A percentile compares a stretch with the other conserved stretches of the same genome.
phyloP scores from a whole-genome alignment of 345 rosid species.

The Viola odorata region DNA sequence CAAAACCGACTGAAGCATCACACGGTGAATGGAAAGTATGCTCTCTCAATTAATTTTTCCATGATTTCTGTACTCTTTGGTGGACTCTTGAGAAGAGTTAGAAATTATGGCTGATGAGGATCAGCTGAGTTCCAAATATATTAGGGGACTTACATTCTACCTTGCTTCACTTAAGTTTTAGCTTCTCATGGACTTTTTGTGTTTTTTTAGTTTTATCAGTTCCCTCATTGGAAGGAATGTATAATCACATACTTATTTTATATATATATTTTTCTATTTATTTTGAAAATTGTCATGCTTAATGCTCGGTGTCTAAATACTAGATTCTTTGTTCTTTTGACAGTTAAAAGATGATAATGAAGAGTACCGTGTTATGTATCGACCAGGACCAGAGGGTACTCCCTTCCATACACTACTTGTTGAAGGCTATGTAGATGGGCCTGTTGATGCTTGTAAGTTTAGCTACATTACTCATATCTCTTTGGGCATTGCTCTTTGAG shows the following conservation, averaged over 20 bases:
- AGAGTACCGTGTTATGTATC: constrained; percentile 89
- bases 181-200: background rate
- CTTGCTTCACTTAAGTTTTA: background rate
- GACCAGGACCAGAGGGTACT: constrained; percentile 78
- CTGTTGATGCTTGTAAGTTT: constrained; percentile 77
- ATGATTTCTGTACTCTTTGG: background rate
- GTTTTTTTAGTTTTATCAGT: background rate
- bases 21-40: constrained; percentile 85
- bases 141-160: background rate
- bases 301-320: background rate
- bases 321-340: constrained; percentile 14
- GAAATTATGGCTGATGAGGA: background rate
- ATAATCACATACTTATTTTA: background rate
- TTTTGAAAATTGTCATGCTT: background rate
- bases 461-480: background rate
- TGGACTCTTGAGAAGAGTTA: background rate
- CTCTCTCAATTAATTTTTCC: background rate
- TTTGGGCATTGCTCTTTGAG: constrained; percentile 10
- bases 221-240: background rate
- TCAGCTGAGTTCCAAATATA: background rate
- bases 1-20: constrained; percentile 36
- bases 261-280: background rate
- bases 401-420: constrained; percentile 81
- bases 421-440: constrained; percentile 89
- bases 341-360: constrained; percentile 76